Percentiles rank a stretch among this genome's conserved stretches.
Conservation (phyloP, 2,329 filamentous ascomycete genomes). For the Chaetomium sp. region DNA sequence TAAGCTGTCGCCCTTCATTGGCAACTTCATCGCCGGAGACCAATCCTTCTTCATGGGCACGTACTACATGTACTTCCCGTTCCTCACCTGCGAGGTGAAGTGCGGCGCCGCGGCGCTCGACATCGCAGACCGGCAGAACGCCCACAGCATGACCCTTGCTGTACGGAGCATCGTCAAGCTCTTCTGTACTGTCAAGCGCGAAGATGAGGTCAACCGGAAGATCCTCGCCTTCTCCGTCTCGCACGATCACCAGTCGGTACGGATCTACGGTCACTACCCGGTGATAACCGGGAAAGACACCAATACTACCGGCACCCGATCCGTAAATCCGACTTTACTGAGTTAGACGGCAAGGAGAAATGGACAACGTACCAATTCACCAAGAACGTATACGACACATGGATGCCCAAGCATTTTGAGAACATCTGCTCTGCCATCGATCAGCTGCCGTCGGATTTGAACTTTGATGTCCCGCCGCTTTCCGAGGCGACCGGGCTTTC, state of each 20-base stretch:
- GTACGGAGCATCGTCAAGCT: not conserved
- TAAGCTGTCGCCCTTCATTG: constrained; percentile 35
- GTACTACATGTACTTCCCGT: constrained; percentile 44
- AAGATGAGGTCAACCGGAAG: not conserved
- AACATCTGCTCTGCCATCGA: not conserved
- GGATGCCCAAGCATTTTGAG: not conserved
- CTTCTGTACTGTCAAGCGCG: not conserved
- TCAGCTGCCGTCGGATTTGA: not conserved
- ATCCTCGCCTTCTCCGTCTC: not conserved
- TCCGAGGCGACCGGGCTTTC: not conserved
- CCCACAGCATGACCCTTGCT: constrained; percentile 31
- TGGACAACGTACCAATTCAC: not conserved
- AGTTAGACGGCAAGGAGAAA: not conserved
- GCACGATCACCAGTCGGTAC: not conserved
- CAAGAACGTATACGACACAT: not conserved
- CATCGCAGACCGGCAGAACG: constrained; percentile 35
- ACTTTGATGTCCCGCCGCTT: not conserved
- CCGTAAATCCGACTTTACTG: not conserved
- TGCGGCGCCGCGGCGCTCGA: constrained; percentile 34
- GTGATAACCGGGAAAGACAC: not conserved
- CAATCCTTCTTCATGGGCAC: constrained; percentile 29
- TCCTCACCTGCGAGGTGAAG: constrained; percentile 44
- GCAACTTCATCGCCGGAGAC: constrained; percentile 22
- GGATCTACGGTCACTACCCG: not conserved
- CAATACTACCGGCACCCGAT: not conserved